These are phyloP conservation scores for Delphinella strobiligena DNA, from an alignment of 2,329 filamentous ascomycete genomes.

Conservation along the genomic window DNA sequence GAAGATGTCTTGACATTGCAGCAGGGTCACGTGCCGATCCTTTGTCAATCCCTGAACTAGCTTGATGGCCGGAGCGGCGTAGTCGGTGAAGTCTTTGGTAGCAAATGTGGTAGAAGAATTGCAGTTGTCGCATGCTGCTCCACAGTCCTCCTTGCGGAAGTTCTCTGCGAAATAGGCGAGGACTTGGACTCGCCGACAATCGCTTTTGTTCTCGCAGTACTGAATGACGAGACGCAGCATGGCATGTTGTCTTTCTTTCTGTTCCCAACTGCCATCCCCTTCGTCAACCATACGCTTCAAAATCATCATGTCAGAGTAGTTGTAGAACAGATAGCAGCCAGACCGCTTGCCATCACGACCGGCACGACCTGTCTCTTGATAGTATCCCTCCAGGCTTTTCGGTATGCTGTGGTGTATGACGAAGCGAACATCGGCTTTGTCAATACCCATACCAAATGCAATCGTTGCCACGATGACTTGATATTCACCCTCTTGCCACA, in stretches of 20 bases:
- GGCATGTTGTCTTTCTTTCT: slow-evolving; percentile 70
- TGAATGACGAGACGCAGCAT: slow-evolving; percentile 79
- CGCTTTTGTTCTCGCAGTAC: slow-evolving; percentile 79
- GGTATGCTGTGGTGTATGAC: slow-evolving; percentile 89
- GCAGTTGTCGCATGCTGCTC: slow-evolving; percentile 80
- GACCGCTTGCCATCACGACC: slow-evolving; percentile 82
- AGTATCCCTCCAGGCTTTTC: slow-evolving; percentile 94
- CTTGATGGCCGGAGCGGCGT: slow-evolving; percentile 58
- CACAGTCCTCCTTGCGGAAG: slow-evolving; percentile 62
- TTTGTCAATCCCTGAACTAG: slow-evolving; percentile 48
- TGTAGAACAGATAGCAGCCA: slow-evolving; percentile 82
- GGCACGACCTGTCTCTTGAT: slow-evolving; percentile 92
- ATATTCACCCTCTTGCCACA: slow-evolving; percentile 69
- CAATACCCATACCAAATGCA: slow-evolving; percentile 99
- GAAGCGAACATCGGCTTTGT: slow-evolving; percentile 92
- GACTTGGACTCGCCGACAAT: slow-evolving; percentile 80
- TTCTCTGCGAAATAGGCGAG: slow-evolving; percentile 88
- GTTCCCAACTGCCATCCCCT: slow-evolving; percentile 62
- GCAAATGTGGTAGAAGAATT: slow-evolving; percentile 59
- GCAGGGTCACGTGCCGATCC: slow-evolving; percentile 50
- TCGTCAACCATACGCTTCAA: slow-evolving; percentile 72
- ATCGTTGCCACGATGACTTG: slow-evolving; percentile 96
- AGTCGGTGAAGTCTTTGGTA: slow-evolving; percentile 61
- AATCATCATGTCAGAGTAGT: slow-evolving; percentile 61
- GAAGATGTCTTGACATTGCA: slow-evolving; percentile 75